phyloP scores from a whole-genome alignment of 371 early-diverging fungal genomes.

The Lichtheimia ramosa region DNA sequence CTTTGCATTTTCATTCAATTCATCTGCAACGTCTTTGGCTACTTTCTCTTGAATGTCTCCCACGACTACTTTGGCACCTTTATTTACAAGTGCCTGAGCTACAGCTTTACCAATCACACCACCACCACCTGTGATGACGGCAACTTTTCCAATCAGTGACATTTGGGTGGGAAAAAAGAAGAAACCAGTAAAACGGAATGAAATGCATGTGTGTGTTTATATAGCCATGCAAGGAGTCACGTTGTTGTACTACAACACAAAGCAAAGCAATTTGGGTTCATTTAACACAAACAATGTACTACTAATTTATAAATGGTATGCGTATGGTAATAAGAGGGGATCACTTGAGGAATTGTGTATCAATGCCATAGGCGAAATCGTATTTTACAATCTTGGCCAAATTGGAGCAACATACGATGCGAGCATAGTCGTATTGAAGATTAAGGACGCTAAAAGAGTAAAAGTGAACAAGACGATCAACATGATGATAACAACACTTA shows the following conservation, averaged over 20 bases:
- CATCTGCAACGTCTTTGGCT: constrained; percentile 28
- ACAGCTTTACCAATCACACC: constrained; percentile 63
- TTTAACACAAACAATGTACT: no score
- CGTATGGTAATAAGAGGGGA: background rate
- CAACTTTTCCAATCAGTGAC: constrained; percentile 41
- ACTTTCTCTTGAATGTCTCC: constrained; percentile 59
- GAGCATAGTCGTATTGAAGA: constrained; percentile 77
- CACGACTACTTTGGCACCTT: constrained; percentile 60
- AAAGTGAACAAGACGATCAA: constrained; percentile 8
- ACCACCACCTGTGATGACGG: constrained; percentile 65
- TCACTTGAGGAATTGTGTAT: constrained; percentile 57
- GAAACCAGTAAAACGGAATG: no score
- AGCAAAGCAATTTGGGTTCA: no score
- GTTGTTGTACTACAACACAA: no score
- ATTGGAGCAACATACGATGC: constrained; percentile 84
- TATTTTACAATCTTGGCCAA: constrained; percentile 78
- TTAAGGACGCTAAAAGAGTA: constrained; percentile 74
- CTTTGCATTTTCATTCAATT: constrained; percentile 32
- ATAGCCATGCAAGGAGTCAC: no score
- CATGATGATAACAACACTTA: constrained; percentile 20
- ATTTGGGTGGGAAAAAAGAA: background rate
- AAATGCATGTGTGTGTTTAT: no score
- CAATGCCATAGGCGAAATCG: constrained; percentile 74
- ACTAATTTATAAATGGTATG: no score
- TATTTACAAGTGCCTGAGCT: constrained; percentile 38